Conservation (phyloP, 306 rosid genomes). For the Cucumis cinereus region DNA sequence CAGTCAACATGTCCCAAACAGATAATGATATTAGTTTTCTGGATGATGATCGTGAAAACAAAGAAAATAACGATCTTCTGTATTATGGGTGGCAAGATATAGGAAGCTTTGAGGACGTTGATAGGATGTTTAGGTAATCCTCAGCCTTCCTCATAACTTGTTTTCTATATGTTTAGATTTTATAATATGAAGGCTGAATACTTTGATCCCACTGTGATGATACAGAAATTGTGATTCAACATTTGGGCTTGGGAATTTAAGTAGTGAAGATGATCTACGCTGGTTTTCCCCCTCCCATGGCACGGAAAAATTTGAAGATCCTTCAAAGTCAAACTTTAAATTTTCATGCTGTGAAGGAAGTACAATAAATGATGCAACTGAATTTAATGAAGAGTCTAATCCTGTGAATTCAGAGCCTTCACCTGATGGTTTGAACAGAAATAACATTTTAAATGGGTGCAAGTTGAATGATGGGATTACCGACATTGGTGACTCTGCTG, state of each 20-base stretch:
- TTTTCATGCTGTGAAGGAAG: slow-evolving; percentile 36
- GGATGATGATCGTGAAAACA: slow-evolving; percentile 34
- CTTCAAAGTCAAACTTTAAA: slow-evolving; percentile 38
- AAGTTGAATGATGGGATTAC: slow-evolving; percentile 15
- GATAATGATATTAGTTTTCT: slow-evolving; percentile 60
- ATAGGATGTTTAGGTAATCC: slow-evolving; percentile 65
- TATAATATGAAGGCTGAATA: slow-evolving; percentile 1
- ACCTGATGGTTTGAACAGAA: slow-evolving; percentile 19
- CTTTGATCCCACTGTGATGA: slow-evolving; percentile 1
- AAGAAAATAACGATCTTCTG: slow-evolving; percentile 18
- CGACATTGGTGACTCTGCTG: slow-evolving; percentile 21
- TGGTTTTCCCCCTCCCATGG: slow-evolving; percentile 59
- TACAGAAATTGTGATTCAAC: slow-evolving; percentile 68
- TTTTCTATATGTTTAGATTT: background rate
- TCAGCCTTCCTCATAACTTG: slow-evolving; percentile 8
- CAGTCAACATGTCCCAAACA: slow-evolving; percentile 37
- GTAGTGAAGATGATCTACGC: slow-evolving; percentile 50
- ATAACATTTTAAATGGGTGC: slow-evolving; percentile 13
- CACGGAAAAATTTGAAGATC: slow-evolving; percentile 44
- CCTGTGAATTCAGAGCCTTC: slow-evolving; percentile 21
- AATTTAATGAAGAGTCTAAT: slow-evolving; percentile 21
- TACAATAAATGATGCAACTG: slow-evolving; percentile 29
- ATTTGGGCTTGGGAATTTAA: slow-evolving; percentile 47
- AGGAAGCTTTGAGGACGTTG: slow-evolving; percentile 73
- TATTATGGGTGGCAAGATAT: slow-evolving; percentile 61